phyloP scores from a whole-genome alignment of 768 basidiomycete species.

The Amanita exitialis region DNA sequence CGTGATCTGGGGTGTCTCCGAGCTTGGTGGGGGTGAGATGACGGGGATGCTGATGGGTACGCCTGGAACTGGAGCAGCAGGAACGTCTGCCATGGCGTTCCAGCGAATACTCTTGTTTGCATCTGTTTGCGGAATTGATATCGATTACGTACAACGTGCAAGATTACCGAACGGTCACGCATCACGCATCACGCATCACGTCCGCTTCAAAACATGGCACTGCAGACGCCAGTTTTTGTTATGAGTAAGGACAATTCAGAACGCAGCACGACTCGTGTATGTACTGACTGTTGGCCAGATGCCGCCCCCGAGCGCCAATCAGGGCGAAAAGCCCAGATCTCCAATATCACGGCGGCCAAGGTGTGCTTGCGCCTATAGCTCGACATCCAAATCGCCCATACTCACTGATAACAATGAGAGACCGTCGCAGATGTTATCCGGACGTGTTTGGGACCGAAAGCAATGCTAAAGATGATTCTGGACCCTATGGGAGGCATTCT shows the following conservation, averaged over 20 bases:
- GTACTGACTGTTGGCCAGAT: constrained; percentile 39
- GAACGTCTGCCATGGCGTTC: constrained; percentile 15
- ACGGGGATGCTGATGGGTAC: constrained; percentile 6
- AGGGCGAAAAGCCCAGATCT: constrained; percentile 91
- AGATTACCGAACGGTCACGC: too few species aligned
- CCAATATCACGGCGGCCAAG: constrained; percentile 96
- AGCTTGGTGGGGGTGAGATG: constrained; percentile 4
- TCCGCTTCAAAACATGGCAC: constrained; percentile 25
- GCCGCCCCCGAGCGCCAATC: constrained; percentile 90
- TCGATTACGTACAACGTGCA: too few species aligned
- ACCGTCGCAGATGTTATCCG: constrained; percentile 97
- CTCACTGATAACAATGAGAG: constrained; percentile 25
- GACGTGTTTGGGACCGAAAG: constrained; percentile 94
- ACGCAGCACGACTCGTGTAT: neutral
- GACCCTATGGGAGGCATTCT: constrained; percentile 99
- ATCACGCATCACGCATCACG: neutral
- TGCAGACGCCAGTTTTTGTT: constrained; percentile 78
- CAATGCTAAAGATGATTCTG: constrained; percentile 99
- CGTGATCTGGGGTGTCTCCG: neutral
- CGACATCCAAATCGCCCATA: neutral
- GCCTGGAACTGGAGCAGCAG: constrained; percentile 11
- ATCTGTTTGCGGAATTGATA: constrained; percentile 8
- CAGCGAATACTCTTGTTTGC: neutral
- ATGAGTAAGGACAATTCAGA: constrained; percentile 48
- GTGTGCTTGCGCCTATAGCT: constrained; percentile 28